A percentile compares a stretch with the other conserved stretches of the same genome.
phyloP scores from a whole-genome alignment of 305 asterid species.

The Fraxinus baroniana region DNA sequence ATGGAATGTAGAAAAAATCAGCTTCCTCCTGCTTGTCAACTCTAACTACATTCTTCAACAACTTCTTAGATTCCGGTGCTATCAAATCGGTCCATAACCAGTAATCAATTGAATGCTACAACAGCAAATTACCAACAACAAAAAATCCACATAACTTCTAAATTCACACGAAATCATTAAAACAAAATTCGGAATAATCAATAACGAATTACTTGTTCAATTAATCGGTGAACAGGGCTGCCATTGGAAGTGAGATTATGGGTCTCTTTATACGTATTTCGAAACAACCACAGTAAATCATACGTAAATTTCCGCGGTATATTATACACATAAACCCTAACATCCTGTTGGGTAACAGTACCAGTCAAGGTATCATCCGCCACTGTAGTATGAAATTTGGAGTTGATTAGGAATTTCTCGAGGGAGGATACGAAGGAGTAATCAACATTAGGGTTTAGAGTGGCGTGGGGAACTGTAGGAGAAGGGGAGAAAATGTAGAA shows the following conservation, averaged over 20 bases:
- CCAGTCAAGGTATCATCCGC: constrained; percentile 45
- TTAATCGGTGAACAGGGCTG: constrained; percentile 88
- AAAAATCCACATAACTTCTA: neutral
- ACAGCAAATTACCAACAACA: neutral
- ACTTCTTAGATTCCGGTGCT: constrained; percentile 76
- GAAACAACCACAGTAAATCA: constrained; percentile 82
- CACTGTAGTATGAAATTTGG: constrained; percentile 31
- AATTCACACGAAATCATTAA: constrained; percentile 6
- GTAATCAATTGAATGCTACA: constrained; percentile 93
- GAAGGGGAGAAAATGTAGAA: constrained; percentile 43
- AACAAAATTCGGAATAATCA: neutral
- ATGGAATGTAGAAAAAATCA: constrained; percentile 93
- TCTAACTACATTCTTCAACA: constrained; percentile 75
- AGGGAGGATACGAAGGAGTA: constrained; percentile 78
- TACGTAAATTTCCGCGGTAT: constrained; percentile 92
- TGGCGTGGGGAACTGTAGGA: constrained; percentile 27
- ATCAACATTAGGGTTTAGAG: constrained; percentile 51
- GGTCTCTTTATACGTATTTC: constrained; percentile 58
- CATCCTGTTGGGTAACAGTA: constrained; percentile 36
- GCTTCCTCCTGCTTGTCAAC: constrained; percentile 87
- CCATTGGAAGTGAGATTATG: constrained; percentile 87
- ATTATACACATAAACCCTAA: constrained; percentile 72
- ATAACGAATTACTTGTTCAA: constrained; percentile 62
- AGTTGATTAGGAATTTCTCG: constrained; percentile 54
- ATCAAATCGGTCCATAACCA: constrained; percentile 98